Base-by-base conservation (phyloP, 2,329 filamentous ascomycete genomes). In the Exophiala sp. region DNA sequence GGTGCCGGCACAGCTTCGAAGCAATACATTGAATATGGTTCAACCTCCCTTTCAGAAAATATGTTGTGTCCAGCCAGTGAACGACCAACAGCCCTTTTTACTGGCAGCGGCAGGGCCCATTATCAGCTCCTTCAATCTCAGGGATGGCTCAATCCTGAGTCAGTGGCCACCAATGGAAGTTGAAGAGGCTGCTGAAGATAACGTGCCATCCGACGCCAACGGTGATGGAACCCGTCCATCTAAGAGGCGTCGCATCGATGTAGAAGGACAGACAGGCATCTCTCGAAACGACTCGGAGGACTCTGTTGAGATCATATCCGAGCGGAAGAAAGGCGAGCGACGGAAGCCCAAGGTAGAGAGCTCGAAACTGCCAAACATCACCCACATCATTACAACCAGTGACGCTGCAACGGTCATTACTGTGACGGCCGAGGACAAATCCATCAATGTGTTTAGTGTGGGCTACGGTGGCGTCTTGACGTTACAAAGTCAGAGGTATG, bases 401-500 rank as follows among this genome's bases (percentile, higher is more conserved):
- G 78, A 88, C 61, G 82, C 85, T 11, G 77, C 80, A 39, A 77
- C 95, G 71, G 69, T 95, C 16, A 75, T 96, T 39, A 88, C 84
- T 18, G 82, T 95, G 29, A 95, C 91, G 7, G 86, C 83, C n/a
- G 89, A 95, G 65, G 94, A 97, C 75, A 99, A 99, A 75, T 84
- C 82, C 46, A 79, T 99, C 38, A 88, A 89, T 69, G 89, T 96
- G 0, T 89, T 97, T 67, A 77, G 83, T 61, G 77, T 91, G 55
- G 73, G 78, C 2, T 71, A 80, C 48, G 87, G 85, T 1, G 72
- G 71, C 12, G 11, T 39, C 2, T 71, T 96, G 24, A 75, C 76
- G 29, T 79, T 89, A 65, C 68, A 90, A 53, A 95, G 87, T 69
- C 79, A 85, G 69, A 83, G 91, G 88, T 89, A 75, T 67, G 68